Evolutionary conservation across 495 filamentous ascomycete genomes (phyloP), one percentile per base, ranked within the genome.

Genomic region (Jackrogersella multiformis): DNA sequence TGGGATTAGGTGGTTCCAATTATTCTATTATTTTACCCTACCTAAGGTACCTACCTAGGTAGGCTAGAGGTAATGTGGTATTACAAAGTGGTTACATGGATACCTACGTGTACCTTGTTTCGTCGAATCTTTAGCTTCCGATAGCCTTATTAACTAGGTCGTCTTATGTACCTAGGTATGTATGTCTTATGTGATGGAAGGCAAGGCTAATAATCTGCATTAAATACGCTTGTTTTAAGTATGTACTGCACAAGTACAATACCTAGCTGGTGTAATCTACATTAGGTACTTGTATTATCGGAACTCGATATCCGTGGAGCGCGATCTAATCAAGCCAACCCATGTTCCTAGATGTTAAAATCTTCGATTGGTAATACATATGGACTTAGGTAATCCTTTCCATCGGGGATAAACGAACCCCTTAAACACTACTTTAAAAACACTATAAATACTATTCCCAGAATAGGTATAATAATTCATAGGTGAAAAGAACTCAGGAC

Each of bases 1-100:
- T 60, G 66, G 65, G 55, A 41, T 55, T 21, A 26, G 15, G 59
- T 59, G 59, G 64, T n/a, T 49, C 64, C 15, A 16, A 18, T 36
- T 28, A 26, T 8, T 30, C 32, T 39, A 26, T 45, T 36, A 56
- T 65, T 26, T 28, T 28, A 44, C 38, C 10, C n/a, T n/a, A n/a
- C n/a, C n/a, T n/a, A n/a, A n/a, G n/a, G n/a, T n/a, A n/a, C n/a
- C n/a, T n/a, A n/a, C n/a, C n/a, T n/a, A n/a, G n/a, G n/a, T n/a
- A n/a, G n/a, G n/a, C n/a, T n/a, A n/a, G n/a, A n/a, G n/a, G n/a
- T n/a, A 58, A 45, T 35, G 61, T 64, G 35, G 34, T 53, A 52
- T 30, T 53, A 39, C 38, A 48, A 9, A 34, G 12, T 28, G 32
- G 15, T 42, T 49, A 64, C 23, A 39, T 28, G 32, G 15, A 42